Evolutionary conservation across 805 yeast species (phyloP), one percentile per base, ranked within the genome.

Genomic region (Saccharomycopsis oosterbeekiorum): DNA sequence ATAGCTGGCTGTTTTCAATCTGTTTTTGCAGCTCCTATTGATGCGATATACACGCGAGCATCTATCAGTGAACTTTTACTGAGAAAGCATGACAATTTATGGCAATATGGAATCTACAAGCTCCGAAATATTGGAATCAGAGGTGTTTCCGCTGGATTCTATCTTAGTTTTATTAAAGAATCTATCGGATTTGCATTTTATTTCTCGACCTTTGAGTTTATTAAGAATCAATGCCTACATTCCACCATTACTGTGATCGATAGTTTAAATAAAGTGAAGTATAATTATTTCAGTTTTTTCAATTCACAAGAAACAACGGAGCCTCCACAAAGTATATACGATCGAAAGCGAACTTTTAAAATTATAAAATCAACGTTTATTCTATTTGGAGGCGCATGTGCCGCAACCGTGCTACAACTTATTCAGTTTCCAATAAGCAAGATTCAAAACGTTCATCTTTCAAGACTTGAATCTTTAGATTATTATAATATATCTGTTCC

Each of bases 21-120:
- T n/a, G 74, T 89, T 17, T 92, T 89, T 0, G 96, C 97, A 1
- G 93, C 97, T 1, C 98, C 98, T 0, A 78, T 93, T 4, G 97
- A 93, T 73, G 97, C 97, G 8, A 83, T 93, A 2, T 88, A 86
- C 68, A 83, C 96, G 1, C 78, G 97, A 66, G 88, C 92, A 65
- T 79, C 84, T 1, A 85, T 89, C 4, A 81, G 86, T 11, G 96
- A 90, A 66, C 74, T 92, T 59, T 72, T 89, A 15, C 66, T 69
- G 24, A 62, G 66, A 68, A 77, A 79, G 39, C 85, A 88, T 71
- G 81, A 81, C 62, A 86, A 86, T 62, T 71, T 92, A 61, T 89
- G 97, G 96, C 73, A 74, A 29, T 93, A 89, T 71, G 91, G 93
- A 0, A 70, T 79, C 34, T 77, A 78, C 57, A 89, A 89, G 68